Percentiles rank a stretch among this genome's conserved stretches.
These are phyloP conservation scores for Oidiodendron maius DNA, from an alignment of 495 filamentous ascomycete genomes.

Conservation along the genomic window DNA sequence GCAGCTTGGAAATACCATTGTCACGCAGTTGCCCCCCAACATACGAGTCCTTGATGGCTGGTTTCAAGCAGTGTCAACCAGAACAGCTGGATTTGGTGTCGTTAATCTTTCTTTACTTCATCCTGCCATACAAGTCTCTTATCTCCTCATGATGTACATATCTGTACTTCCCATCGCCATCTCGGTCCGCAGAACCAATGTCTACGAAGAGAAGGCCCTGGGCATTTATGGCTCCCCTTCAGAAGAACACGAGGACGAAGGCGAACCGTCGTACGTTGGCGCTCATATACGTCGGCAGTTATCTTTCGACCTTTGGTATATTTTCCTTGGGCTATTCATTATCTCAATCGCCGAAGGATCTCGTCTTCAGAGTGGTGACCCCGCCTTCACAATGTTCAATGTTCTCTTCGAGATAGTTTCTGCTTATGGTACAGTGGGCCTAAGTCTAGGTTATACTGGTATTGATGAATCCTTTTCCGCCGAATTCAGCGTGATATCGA, in stretches of 20 bases:
- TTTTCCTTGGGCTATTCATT: constrained; percentile 83
- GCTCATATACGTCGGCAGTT: constrained; percentile 85
- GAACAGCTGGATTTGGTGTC: constrained; percentile 82
- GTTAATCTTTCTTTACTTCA: constrained; percentile 73
- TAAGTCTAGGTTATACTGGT: constrained; percentile 73
- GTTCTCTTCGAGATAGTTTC: constrained; percentile 88
- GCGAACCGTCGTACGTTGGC: constrained; percentile 73
- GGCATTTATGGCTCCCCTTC: constrained; percentile 59
- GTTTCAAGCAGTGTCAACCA: constrained; percentile 81
- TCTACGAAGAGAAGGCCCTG: constrained; percentile 91
- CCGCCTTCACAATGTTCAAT: constrained; percentile 68
- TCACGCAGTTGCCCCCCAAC: constrained; percentile 57
- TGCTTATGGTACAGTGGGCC: constrained; percentile 91
- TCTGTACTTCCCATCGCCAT: constrained; percentile 95
- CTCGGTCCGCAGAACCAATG: constrained; percentile 86
- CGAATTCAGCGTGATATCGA: constrained; percentile 74
- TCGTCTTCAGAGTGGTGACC: constrained; percentile 42
- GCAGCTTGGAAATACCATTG: constrained; percentile 60
- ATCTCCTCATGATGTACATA: constrained; percentile 99
- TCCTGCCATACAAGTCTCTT: constrained; percentile 89
- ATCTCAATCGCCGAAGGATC: constrained; percentile 77
- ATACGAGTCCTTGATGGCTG: constrained; percentile 74
- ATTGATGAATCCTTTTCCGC: constrained; percentile 73
- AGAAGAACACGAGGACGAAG: constrained; percentile 42
- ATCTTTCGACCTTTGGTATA: constrained; percentile 92